These are phyloP conservation scores for Rhodosporidiobolus odoratus DNA, from an alignment of 768 basidiomycete species.

Conservation along the genomic window DNA sequence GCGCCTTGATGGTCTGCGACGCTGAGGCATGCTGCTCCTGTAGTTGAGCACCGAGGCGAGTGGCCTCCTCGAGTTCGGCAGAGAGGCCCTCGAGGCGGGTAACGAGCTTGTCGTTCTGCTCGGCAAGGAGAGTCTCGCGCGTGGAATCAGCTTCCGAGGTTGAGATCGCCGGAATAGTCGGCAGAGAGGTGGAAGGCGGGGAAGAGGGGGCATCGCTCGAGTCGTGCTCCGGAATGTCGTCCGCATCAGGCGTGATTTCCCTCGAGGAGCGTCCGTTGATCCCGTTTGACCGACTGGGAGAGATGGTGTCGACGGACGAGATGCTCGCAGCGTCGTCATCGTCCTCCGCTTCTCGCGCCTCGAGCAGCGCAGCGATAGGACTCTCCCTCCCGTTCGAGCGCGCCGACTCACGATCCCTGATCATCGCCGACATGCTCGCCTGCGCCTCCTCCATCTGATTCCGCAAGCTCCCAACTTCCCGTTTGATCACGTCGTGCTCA, in stretches of 20 bases:
- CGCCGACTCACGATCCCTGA: conserved; percentile 42
- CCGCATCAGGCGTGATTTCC: background rate
- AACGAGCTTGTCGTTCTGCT: conserved; percentile 56
- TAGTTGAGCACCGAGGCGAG: conserved; percentile 65
- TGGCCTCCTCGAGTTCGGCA: conserved; percentile 67
- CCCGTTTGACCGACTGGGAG: background rate
- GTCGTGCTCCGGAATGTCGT: background rate
- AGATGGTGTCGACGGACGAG: conserved; percentile 30
- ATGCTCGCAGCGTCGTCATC: conserved; percentile 47
- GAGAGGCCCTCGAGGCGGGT: conserved; percentile 60
- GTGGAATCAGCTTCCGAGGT: background rate
- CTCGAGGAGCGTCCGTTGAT: background rate
- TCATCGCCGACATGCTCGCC: background rate
- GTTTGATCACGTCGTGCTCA: conserved; percentile 77
- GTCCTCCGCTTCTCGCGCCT: conserved; percentile 55
- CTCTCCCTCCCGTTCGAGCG: conserved; percentile 33
- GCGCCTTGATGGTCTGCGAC: conserved; percentile 51
- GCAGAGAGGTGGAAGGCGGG: background rate
- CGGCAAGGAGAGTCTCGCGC: conserved; percentile 40
- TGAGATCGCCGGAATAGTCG: background rate
- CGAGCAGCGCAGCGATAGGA: conserved; percentile 34
- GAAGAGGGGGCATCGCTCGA: background rate
- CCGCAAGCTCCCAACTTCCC: conserved; percentile 57
- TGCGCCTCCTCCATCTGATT: conserved; percentile 56
- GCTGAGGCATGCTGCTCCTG: conserved; percentile 73